Evolutionary conservation across 192 early-diverging fungal species (phyloP).

Genomic region (Kappamyces sp.): DNA sequence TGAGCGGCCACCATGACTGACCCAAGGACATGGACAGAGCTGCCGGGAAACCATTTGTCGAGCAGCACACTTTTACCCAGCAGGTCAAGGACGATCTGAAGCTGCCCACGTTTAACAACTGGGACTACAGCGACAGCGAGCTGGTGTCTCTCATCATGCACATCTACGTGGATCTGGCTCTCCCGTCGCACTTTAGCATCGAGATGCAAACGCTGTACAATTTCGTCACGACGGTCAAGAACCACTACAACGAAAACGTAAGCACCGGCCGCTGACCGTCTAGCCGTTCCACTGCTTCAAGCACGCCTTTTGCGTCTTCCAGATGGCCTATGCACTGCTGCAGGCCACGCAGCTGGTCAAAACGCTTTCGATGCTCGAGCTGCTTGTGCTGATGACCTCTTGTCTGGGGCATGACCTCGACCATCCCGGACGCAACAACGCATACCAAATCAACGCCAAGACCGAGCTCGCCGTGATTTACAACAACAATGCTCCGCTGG

Average conservation of each 20-base stretch:
- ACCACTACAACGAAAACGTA: constrained; percentile 26
- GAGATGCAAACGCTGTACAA: constrained; percentile 13
- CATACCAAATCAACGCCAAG: constrained; percentile 46
- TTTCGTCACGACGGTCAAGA: constrained; percentile 30
- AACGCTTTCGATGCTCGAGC: constrained; percentile 33
- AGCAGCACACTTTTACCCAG: too few species aligned
- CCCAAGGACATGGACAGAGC: too few species aligned
- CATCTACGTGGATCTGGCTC: constrained; percentile 36
- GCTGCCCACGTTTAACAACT: constrained; percentile 41
- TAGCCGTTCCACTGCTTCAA: constrained; percentile 45
- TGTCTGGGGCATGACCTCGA: constrained; percentile 37
- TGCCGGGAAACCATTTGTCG: too few species aligned
- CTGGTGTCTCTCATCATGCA: constrained; percentile 30
- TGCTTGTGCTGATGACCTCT: constrained; percentile 25
- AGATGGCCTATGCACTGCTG: constrained; percentile 38
- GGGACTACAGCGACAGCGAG: constrained; percentile 40
- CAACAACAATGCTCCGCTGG: constrained; percentile 42
- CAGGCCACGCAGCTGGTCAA: constrained; percentile 28
- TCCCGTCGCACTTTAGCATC: constrained; percentile 31
- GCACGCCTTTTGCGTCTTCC: constrained; percentile 44
- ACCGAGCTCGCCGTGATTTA: constrained; percentile 47
- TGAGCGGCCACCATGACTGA: too few species aligned
- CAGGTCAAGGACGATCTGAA: constrained; percentile 22
- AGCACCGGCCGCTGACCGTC: not conserved
- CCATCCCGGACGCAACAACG: constrained; percentile 45